Percentiles rank a stretch among this genome's conserved stretches.
Evolutionary conservation across 2,329 filamentous ascomycete species (phyloP).

Genomic region (Hawksworthiomyces lignivorus): DNA sequence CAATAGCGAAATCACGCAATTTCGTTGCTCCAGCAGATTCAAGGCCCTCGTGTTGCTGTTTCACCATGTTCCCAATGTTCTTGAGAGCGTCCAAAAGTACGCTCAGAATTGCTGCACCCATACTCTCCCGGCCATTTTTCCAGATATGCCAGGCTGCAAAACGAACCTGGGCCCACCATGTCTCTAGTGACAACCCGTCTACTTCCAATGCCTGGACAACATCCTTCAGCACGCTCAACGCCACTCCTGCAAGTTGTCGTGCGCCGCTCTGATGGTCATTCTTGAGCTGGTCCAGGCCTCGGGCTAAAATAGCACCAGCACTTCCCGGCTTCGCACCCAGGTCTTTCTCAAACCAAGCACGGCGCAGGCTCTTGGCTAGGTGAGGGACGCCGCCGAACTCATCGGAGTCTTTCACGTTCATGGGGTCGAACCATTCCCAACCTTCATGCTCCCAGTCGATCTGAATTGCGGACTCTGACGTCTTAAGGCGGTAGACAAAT

Average conservation of each 20-base stretch:
- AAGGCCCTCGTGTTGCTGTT: constrained; percentile 16
- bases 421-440: constrained; percentile 50
- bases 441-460: constrained; percentile 57
- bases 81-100: constrained; percentile 39
- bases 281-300: constrained; percentile 41
- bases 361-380: constrained; percentile 47
- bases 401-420: constrained; percentile 37
- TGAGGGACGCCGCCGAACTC: constrained; percentile 47
- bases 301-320: constrained; percentile 37
- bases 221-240: constrained; percentile 41
- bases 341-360: constrained; percentile 52
- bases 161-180: constrained; percentile 49
- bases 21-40: neutral
- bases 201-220: constrained; percentile 30
- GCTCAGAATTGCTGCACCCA: constrained; percentile 52
- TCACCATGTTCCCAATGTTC: constrained; percentile 27
- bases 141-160: constrained; percentile 56
- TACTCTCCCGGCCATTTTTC: constrained; percentile 58
- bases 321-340: constrained; percentile 26
- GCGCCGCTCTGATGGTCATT: constrained; percentile 53
- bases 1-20: constrained; percentile 12
- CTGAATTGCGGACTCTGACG: constrained; percentile 37
- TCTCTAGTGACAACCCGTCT: constrained; percentile 17
- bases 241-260: constrained; percentile 46
- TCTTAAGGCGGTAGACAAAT: constrained; percentile 49